phyloP scores from a whole-genome alignment of 257 asterid genomes.

The Capsicum chinense region DNA sequence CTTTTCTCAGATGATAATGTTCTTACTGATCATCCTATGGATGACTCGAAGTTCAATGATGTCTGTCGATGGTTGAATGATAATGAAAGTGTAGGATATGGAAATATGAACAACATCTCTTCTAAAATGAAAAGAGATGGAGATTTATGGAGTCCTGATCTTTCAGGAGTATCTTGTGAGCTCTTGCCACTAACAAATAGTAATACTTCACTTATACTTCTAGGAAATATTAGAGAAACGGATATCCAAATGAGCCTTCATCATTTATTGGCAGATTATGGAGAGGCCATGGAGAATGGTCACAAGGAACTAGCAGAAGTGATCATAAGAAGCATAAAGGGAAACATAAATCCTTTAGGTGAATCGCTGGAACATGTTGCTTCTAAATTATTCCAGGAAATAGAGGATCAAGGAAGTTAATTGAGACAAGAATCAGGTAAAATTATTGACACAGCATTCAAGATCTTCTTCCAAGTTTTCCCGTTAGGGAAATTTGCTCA shows the following conservation, averaged over 20 bases:
- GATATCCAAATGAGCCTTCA: slow-evolving; percentile 46
- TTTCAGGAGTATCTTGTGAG: slow-evolving; percentile 46
- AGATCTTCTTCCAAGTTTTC: slow-evolving; percentile 48
- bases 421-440: slow-evolving; percentile 56
- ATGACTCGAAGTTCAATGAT: slow-evolving; percentile 35
- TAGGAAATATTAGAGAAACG: slow-evolving; percentile 41
- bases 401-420: slow-evolving; percentile 47
- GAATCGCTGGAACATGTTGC: slow-evolving; percentile 57
- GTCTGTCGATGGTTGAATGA: slow-evolving; percentile 54
- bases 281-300: slow-evolving; percentile 62
- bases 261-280: slow-evolving; percentile 64
- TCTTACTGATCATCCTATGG: slow-evolving; percentile 42
- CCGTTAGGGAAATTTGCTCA: slow-evolving; percentile 49
- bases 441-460: slow-evolving; percentile 55
- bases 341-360: slow-evolving; percentile 56
- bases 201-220: slow-evolving; percentile 35
- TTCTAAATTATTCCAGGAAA: slow-evolving; percentile 54
- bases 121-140: slow-evolving; percentile 34
- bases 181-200: slow-evolving; percentile 19
- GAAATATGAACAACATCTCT: slow-evolving; percentile 37
- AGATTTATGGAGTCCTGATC: slow-evolving; percentile 41
- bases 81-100: slow-evolving; percentile 36
- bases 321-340: slow-evolving; percentile 47
- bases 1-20: slow-evolving; percentile 47
- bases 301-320: slow-evolving; percentile 56